phyloP scores from a whole-genome alignment of 441 rosid genomes.

The Populus hybrid region DNA sequence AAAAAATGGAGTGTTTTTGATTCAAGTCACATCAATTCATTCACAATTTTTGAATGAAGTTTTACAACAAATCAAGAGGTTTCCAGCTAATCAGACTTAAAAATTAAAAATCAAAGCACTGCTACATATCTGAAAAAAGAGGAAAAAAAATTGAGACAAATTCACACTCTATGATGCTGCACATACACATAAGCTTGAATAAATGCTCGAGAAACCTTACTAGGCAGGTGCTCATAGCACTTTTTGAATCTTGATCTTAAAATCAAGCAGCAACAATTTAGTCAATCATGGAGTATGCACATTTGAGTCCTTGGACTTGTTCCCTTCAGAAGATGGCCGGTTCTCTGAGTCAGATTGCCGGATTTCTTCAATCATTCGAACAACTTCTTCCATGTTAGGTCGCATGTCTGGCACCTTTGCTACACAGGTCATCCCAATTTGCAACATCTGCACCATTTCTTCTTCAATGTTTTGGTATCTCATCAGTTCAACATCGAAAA shows the following conservation, averaged over 20 bases:
- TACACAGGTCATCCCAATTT: conserved; percentile 89
- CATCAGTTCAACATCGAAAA: conserved; percentile 76
- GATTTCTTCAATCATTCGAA: conserved; percentile 68
- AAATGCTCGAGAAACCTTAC: conserved; percentile 8
- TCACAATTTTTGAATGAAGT: conserved; percentile 19
- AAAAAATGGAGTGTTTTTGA: not conserved
- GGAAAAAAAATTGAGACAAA: conserved; percentile 13
- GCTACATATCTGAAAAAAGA: conserved; percentile 15
- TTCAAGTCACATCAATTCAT: conserved; percentile 21
- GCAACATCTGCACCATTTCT: conserved; percentile 98
- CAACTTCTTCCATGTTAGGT: conserved; percentile 74
- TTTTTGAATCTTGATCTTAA: conserved; percentile 9
- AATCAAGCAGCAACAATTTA: conserved; percentile 16
- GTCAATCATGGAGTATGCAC: conserved; percentile 60
- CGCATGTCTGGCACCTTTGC: conserved; percentile 72
- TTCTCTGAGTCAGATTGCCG: conserved; percentile 44
- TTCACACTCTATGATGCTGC: conserved; percentile 19
- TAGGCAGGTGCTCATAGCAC: not conserved
- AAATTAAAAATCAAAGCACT: not conserved
- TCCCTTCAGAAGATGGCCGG: conserved; percentile 61
- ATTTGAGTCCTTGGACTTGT: conserved; percentile 70
- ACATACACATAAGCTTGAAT: conserved; percentile 5
- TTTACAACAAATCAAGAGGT: conserved; percentile 27
- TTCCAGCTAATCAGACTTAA: conserved; percentile 4
- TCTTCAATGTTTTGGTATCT: conserved; percentile 84